Conservation (phyloP, 805 yeast genomes). For the Schwanniomyces occidentalis region DNA sequence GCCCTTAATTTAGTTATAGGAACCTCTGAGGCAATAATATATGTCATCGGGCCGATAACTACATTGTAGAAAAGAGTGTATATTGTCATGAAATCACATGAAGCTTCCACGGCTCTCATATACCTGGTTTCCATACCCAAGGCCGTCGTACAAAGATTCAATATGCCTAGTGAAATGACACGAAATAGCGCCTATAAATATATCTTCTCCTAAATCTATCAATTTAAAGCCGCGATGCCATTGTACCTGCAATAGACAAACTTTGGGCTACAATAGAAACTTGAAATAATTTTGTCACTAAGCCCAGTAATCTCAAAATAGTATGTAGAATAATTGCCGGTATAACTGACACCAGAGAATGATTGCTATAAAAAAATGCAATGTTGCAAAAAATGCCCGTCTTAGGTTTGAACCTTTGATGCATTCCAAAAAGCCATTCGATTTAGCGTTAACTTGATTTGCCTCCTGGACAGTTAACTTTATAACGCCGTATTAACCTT, state of each 20-base stretch:
- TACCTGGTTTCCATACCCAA: too few relatives aligned
- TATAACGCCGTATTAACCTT: too few relatives aligned
- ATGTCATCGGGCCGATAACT: conserved; percentile 9
- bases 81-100: conserved; percentile 10
- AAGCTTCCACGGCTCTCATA: conserved; percentile 2
- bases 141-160: too few relatives aligned
- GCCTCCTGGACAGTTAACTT: too few relatives aligned
- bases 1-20: conserved; percentile 14
- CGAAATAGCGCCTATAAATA: not conserved
- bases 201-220: conserved; percentile 8
- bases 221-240: conserved; percentile 3
- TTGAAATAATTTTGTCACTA: conserved; percentile 4
- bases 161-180: too few relatives aligned
- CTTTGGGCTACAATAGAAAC: conserved; percentile 10
- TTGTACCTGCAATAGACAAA: conserved; percentile 7
- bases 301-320: conserved; percentile 11
- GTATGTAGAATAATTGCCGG: conserved; percentile 9
- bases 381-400: conserved; percentile 6
- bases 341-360: conserved; percentile 10
- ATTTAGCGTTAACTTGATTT: too few relatives aligned
- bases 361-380: conserved; percentile 7
- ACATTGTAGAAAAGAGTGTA: conserved; percentile 8
- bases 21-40: conserved; percentile 12
- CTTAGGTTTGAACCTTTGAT: conserved; percentile 9
- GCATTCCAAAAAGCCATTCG: conserved; percentile 15